Percentiles rank a stretch among this genome's conserved stretches.
These are phyloP conservation scores for Pyrus hybrid DNA, from an alignment of 331 rosid genomes.

Conservation along the genomic window DNA sequence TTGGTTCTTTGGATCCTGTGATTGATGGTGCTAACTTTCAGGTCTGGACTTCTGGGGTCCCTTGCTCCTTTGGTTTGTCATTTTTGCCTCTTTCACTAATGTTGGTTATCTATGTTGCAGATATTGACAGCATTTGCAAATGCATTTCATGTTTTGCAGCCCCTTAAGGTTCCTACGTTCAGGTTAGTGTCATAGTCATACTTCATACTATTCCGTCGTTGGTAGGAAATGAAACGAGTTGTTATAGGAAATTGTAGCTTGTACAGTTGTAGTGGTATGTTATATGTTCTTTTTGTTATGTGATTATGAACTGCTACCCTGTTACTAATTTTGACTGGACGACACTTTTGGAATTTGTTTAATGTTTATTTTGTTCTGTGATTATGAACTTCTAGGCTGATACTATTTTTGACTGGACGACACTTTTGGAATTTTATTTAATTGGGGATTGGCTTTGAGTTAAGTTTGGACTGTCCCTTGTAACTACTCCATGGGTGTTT, in stretches of 20 bases:
- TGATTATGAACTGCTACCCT: neutral
- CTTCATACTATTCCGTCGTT: neutral
- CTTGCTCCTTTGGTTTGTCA: neutral
- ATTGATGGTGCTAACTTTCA: slow-evolving; percentile 86
- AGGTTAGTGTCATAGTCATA: slow-evolving; percentile 42
- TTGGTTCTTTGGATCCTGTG: slow-evolving; percentile 79
- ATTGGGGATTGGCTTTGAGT: neutral
- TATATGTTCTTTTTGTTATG: neutral
- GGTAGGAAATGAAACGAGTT: neutral
- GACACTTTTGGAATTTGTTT: no score
- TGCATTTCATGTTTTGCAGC: slow-evolving; percentile 91
- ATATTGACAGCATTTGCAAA: slow-evolving; percentile 73
- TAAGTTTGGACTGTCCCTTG: neutral
- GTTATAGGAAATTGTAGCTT: neutral
- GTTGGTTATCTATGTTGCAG: slow-evolving; percentile 36
- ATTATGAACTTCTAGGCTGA: no score
- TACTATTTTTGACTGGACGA: neutral
- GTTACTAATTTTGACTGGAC: neutral
- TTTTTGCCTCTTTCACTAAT: neutral
- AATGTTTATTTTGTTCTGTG: no score
- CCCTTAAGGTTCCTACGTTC: slow-evolving; percentile 88
- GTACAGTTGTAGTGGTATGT: neutral
- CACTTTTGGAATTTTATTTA: neutral
- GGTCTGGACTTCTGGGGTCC: slow-evolving; percentile 40
- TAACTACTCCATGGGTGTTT: neutral